Conservation (phyloP, 345 rosid species). For the Capsella bursapastoris region DNA sequence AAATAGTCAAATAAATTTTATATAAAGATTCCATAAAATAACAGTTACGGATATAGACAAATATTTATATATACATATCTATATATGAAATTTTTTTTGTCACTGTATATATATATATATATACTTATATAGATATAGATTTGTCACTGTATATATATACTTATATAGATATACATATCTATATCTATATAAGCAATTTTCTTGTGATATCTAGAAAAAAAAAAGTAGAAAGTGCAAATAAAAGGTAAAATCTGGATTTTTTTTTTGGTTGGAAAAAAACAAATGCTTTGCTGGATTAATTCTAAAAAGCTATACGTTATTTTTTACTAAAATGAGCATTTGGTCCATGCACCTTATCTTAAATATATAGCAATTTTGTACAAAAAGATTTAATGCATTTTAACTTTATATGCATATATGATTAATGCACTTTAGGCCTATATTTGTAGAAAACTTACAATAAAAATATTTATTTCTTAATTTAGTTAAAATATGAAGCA, state of each 20-base stretch:
- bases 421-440: neutral
- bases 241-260: neutral
- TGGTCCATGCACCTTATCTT: neutral
- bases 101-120: too few relatives aligned
- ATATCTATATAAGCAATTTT: too few relatives aligned
- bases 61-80: too few relatives aligned
- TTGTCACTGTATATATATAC: too few relatives aligned
- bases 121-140: too few relatives aligned
- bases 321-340: neutral
- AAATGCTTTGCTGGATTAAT: neutral
- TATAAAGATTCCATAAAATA: neutral
- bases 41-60: neutral
- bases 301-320: neutral
- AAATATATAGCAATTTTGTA: neutral
- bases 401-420: neutral
- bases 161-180: too few relatives aligned
- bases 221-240: neutral
- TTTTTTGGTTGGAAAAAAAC: neutral
- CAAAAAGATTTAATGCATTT: neutral
- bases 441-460: neutral
- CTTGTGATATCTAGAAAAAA: neutral
- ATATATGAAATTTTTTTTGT: too few relatives aligned
- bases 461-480: neutral
- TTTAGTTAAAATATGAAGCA: neutral
- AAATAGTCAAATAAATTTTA: neutral